Evolutionary conservation across 2,329 filamentous ascomycete species (phyloP).

Genomic region (Cladosporium velox): DNA sequence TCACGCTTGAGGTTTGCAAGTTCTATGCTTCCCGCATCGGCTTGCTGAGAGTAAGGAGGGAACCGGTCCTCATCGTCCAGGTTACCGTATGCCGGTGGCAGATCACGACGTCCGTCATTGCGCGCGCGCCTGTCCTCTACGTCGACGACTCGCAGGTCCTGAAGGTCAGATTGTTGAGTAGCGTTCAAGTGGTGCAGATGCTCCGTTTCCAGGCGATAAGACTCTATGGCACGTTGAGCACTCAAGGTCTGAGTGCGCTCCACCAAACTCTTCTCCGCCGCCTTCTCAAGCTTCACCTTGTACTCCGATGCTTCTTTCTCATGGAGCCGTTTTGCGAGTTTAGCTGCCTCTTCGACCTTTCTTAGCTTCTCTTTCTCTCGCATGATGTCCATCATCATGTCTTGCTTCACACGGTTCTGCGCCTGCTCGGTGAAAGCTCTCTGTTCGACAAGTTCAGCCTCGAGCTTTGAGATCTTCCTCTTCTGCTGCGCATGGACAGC

Average conservation of each 20-base stretch:
- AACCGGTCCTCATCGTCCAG: slow-evolving; percentile 27
- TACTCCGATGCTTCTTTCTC: not conserved
- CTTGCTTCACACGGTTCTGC: slow-evolving; percentile 17
- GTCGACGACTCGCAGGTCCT: slow-evolving; percentile 23
- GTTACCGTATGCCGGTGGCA: slow-evolving; percentile 34
- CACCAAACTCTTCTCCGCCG: not conserved
- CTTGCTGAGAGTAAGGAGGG: slow-evolving; percentile 24
- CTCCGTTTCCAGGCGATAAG: slow-evolving; percentile 5
- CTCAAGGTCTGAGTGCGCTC: not conserved
- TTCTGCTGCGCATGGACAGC: not conserved
- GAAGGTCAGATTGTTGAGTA: slow-evolving; percentile 27
- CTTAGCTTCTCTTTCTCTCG: slow-evolving; percentile 10
- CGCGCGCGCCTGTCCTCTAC: not conserved
- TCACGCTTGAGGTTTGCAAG: slow-evolving; percentile 25
- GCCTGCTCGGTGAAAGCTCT: not conserved
- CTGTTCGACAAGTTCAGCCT: slow-evolving; percentile 3
- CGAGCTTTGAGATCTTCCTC: slow-evolving; percentile 1
- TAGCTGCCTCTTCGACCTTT: slow-evolving; percentile 7
- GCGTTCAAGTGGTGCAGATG: slow-evolving; percentile 19
- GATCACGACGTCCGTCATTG: slow-evolving; percentile 5
- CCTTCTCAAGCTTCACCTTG: not conserved
- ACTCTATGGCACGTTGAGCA: not conserved
- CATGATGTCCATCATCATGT: slow-evolving; percentile 23
- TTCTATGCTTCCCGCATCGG: slow-evolving; percentile 23
- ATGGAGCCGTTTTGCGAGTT: not conserved